Evolutionary conservation across 2,329 filamentous ascomycete genomes (phyloP).

Genomic region (Phyllosticta paracitricarpa): DNA sequence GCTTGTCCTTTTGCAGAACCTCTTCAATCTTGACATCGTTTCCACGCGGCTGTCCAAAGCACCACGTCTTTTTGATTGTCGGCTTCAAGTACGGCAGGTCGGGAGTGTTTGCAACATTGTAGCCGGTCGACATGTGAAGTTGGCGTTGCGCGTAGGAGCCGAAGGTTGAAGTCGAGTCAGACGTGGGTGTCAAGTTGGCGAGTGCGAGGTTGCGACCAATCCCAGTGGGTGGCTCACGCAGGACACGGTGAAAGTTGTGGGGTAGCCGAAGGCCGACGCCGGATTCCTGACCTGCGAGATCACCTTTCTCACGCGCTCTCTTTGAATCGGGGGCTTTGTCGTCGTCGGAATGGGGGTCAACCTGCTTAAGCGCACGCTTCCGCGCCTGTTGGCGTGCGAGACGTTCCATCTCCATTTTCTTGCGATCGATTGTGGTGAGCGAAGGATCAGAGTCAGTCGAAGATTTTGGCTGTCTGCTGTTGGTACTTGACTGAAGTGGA

Average conservation of each 20-base stretch:
- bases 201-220: background rate
- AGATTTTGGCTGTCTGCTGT: background rate
- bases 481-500: background rate
- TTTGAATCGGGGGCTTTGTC: background rate
- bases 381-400: conserved; percentile 53
- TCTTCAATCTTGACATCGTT: conserved; percentile 85
- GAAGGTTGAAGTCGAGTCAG: background rate
- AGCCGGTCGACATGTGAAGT: conserved; percentile 9
- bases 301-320: background rate
- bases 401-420: conserved; percentile 77
- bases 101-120: conserved; percentile 17
- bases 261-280: background rate
- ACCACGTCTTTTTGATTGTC: conserved; percentile 73
- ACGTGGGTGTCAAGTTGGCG: background rate
- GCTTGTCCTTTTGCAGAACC: conserved; percentile 60
- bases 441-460: background rate
- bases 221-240: background rate
- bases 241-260: background rate
- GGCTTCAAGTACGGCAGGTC: conserved; percentile 46
- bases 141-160: background rate
- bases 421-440: conserved; percentile 50
- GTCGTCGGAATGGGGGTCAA: background rate
- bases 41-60: conserved; percentile 49
- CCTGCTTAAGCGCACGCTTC: conserved; percentile 44
- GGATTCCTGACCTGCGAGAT: background rate